Base-by-base conservation (phyloP, 1,139 yeast species). In the Yamadazyma jaroonii region DNA sequence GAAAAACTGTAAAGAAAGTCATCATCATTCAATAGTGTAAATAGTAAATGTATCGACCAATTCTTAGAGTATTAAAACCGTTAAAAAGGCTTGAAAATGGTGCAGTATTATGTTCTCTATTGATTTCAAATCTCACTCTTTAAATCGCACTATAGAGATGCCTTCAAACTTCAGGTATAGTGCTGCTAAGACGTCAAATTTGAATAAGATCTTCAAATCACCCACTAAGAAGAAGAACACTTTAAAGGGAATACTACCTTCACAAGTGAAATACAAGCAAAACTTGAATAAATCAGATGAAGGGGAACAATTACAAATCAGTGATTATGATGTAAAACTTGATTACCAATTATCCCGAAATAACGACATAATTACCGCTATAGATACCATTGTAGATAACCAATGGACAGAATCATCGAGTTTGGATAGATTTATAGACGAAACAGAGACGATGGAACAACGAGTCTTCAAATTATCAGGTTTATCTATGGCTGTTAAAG, bases 171-270 rank as follows among this genome's bases (percentile, higher is more conserved):
- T 66, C 20, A 56, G 64, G 34, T 69, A 60, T 40, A 65, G 68
- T 38, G 75, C 76, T 2, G 74, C 77, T 3, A 63, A 54, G 42
- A 63, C 74, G 29, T 68, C 75, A 0, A 52, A 56, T 15, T 59
- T 69, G 11, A 41, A 56, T 9, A 63, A 58, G 41, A 35, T 43
- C 37, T 41, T 47, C 35, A 45, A 44, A 25, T 54, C 62, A 1
- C 62, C 64, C 5, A 47, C 55, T 12, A 58, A 56, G 46, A 53
- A 54, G 36, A 48, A 38, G 21, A 38, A 42, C 20, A 48, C 49
- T 27, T 41, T 59, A 11, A 61, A 58, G 44, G 52, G 47, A 25
- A 39, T 54, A 8, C 41, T 63, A 28, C 66, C 68, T 4, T 47
- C 63, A 7, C 64, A 59, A 34, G 39, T 48, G 13, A 53, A 52